phyloP scores from a whole-genome alignment of 805 yeast species.

The Nakazawaea anatomiae region DNA sequence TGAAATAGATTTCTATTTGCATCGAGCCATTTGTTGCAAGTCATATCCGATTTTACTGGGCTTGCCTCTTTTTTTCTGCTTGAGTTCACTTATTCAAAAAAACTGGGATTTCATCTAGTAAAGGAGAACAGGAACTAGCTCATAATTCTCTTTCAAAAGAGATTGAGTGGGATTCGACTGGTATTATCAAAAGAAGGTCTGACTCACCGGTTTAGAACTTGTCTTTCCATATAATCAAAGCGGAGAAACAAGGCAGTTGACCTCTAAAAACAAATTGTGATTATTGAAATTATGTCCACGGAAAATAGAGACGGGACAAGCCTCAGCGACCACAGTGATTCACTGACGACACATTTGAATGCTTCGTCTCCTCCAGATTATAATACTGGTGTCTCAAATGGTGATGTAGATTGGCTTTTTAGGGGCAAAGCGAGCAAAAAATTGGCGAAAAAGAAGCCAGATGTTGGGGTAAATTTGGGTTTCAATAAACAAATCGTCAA shows the following conservation, averaged over 20 bases:
- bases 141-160: too few relatives aligned
- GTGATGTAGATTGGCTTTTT: constrained; percentile 83
- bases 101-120: too few relatives aligned
- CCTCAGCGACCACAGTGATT: not conserved
- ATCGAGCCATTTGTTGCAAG: too few relatives aligned
- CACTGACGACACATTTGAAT: not conserved
- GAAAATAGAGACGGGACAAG: not conserved
- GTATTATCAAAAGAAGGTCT: too few relatives aligned
- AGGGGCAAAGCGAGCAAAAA: constrained; percentile 65
- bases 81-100: too few relatives aligned
- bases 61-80: too few relatives aligned
- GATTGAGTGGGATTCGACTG: too few relatives aligned
- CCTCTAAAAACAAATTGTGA: too few relatives aligned
- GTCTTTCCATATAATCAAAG: not conserved
- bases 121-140: too few relatives aligned
- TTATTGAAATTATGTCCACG: not conserved
- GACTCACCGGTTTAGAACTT: too few relatives aligned
- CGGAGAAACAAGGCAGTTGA: not conserved
- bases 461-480: constrained; percentile 21
- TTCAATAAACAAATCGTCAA: constrained; percentile 20
- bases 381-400: constrained; percentile 50
- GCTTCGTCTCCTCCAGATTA: not conserved
- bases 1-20: too few relatives aligned
- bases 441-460: constrained; percentile 35
- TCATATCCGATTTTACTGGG: too few relatives aligned